Evolutionary conservation across 2,329 filamentous ascomycete species (phyloP).

Genomic region (Rachicladosporium sp.): DNA sequence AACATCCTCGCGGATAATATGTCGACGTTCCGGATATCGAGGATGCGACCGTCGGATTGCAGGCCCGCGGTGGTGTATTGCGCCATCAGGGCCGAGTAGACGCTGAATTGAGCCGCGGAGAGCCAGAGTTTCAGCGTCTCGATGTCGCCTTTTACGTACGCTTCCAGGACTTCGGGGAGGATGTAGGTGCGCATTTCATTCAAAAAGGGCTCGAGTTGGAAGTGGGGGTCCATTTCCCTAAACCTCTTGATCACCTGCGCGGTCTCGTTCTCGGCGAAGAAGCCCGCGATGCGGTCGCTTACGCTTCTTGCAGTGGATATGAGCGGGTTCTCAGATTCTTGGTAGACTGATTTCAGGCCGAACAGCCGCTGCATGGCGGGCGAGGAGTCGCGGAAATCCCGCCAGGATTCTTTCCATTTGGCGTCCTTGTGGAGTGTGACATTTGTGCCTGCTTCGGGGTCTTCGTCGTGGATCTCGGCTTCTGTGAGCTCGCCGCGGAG

Average conservation of each 20-base stretch:
- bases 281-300: conserved; percentile 81
- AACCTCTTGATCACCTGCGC: conserved; percentile 97
- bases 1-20: conserved; percentile 69
- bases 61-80: conserved; percentile 90
- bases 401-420: conserved; percentile 97
- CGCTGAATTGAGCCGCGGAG: conserved; percentile 87
- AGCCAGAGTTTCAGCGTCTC: conserved; percentile 90
- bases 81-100: conserved; percentile 92
- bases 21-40: conserved; percentile 91
- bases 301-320: conserved; percentile 89
- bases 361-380: conserved; percentile 82
- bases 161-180: conserved; percentile 88
- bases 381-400: conserved; percentile 82
- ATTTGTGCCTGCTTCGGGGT: conserved; percentile 89
- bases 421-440: conserved; percentile 93
- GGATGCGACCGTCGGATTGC: conserved; percentile 85
- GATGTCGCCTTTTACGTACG: conserved; percentile 91
- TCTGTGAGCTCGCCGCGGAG: conserved; percentile 27
- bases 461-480: conserved; percentile 58
- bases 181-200: conserved; percentile 97
- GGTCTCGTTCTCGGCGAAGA: conserved; percentile 97
- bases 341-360: conserved; percentile 72
- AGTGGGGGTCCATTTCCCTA: conserved; percentile 84
- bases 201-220: conserved; percentile 90
- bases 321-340: conserved; percentile 93